Base-by-base conservation (phyloP, 108 stramenopile species). In the Chaetoceros tenuissimus region DNA sequence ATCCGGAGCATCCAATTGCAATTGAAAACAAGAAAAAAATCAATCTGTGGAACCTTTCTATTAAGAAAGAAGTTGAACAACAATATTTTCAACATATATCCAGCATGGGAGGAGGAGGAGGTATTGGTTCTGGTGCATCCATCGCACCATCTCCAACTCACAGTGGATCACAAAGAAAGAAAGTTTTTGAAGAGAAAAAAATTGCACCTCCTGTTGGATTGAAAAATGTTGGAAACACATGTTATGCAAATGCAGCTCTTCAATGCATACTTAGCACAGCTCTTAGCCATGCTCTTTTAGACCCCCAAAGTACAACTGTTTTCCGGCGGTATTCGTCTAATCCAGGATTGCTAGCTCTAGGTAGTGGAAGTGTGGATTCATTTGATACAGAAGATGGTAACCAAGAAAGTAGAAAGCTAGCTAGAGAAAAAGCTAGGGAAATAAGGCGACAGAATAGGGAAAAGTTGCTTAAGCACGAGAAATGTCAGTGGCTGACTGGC, bases 181-280 rank as follows among this genome's bases (percentile, higher is more conserved):
- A 40, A 40, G 5, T 13, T 40, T 5, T 40, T 5, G 34, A 13
- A 5, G 34, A 40, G 13, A 13, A 40, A 13, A 40, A 40, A 40
- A 62, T 75, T 30, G 72, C 67, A 40, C 73, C 78, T 18, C 89
- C 89, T 19, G 74, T 76, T 20, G 89, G 89, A 7, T 52, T 91
- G 20, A 72, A 72, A 24, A 91, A 91, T 63, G 81, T 85, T 48
- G 89, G 89, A 8, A 91, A 91, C 48, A 79, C 89, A 1, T 91
- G 89, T 60, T 91, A 87, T 55, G 83, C 89, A 31, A 91, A 91
- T 55, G 79, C 85, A 13, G 84, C 81, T 0, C 49, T 91, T 63
- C 89, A 91, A 50, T 91, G 85, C 51, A 54, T 91, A 28, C 67
- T 91, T 3, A 74, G 71, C 8, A 87, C 83, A 28, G 83, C 88